These are phyloP conservation scores for Beta lomatogona DNA, from an alignment of 179 eudicot species.

Conservation along the genomic window DNA sequence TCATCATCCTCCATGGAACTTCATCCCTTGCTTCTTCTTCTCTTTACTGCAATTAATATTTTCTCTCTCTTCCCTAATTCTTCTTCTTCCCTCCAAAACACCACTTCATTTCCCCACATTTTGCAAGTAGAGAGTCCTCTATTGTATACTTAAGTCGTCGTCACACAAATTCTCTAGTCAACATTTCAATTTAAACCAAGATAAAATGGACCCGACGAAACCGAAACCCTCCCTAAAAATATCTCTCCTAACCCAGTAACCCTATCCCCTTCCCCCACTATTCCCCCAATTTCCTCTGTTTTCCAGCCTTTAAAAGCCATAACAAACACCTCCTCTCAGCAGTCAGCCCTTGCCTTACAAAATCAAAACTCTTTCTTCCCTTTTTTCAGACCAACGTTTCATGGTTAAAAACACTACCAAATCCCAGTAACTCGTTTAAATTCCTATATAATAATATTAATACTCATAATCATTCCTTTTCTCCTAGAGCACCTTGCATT, in stretches of 20 bases:
- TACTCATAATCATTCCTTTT: not conserved
- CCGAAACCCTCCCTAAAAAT: not conserved
- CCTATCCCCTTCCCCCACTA: not conserved
- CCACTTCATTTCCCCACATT: no score
- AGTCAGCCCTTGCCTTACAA: conserved; percentile 5
- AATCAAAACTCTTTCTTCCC: not conserved
- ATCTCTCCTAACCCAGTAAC: not conserved
- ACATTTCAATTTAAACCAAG: conserved; percentile 13
- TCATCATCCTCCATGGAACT: no score
- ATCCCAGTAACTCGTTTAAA: not conserved
- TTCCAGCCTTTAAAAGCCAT: conserved; percentile 18
- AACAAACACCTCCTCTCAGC: not conserved
- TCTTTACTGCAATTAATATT: no score
- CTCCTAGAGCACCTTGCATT: no score
- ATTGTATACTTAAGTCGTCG: conserved; percentile 5
- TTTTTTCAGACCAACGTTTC: conserved; percentile 39
- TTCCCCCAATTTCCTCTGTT: not conserved
- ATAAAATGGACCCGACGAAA: conserved; percentile 27
- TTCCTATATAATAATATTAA: not conserved
- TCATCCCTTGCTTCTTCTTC: no score
- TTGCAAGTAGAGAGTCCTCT: no score
- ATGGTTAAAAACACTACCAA: conserved; percentile 49
- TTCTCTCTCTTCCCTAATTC: no score
- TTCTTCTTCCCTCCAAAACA: no score
- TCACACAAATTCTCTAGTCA: conserved; percentile 13